phyloP scores from a whole-genome alignment of 2,329 filamentous ascomycete genomes.

The Hypoxylon sp. region DNA sequence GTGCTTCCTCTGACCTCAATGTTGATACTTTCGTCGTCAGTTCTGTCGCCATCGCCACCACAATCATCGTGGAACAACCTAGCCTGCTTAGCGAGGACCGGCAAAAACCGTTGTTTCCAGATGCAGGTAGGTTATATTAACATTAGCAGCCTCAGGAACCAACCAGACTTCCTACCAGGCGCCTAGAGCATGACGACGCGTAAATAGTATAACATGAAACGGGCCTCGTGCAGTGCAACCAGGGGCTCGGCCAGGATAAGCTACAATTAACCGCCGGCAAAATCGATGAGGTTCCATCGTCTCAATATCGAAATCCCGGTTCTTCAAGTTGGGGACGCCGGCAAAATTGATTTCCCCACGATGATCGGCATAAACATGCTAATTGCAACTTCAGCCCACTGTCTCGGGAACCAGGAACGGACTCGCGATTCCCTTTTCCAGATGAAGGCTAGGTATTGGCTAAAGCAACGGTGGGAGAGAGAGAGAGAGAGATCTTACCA shows the following conservation, averaged over 20 bases:
- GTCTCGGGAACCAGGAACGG: constrained; percentile 46
- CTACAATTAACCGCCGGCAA: constrained; percentile 48
- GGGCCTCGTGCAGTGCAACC: constrained; percentile 12
- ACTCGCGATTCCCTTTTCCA: constrained; percentile 37
- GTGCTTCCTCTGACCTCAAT: constrained; percentile 25
- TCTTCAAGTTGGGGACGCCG: constrained; percentile 34
- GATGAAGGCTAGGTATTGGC: constrained; percentile 28
- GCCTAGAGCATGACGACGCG: constrained; percentile 32
- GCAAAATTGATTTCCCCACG: constrained; percentile 42
- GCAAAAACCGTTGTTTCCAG: constrained; percentile 35
- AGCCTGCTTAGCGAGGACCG: constrained; percentile 31
- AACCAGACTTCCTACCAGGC: constrained; percentile 17
- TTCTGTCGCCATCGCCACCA: constrained; percentile 40
- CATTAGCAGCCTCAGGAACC: constrained; percentile 32
- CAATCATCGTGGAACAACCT: constrained; percentile 16
- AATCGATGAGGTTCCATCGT: constrained; percentile 36
- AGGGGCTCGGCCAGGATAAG: constrained; percentile 27
- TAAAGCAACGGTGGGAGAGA: constrained; percentile 5
- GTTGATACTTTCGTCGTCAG: constrained; percentile 39
- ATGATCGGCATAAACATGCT: constrained; percentile 41
- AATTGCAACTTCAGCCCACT: constrained; percentile 33
- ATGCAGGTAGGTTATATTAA: constrained; percentile 34
- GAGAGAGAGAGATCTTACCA: background rate
- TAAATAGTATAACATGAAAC: constrained; percentile 42
- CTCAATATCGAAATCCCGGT: constrained; percentile 44